These are phyloP conservation scores for Pseudocercospora fuligena DNA, from an alignment of 2,329 filamentous ascomycete species.

Conservation along the genomic window DNA sequence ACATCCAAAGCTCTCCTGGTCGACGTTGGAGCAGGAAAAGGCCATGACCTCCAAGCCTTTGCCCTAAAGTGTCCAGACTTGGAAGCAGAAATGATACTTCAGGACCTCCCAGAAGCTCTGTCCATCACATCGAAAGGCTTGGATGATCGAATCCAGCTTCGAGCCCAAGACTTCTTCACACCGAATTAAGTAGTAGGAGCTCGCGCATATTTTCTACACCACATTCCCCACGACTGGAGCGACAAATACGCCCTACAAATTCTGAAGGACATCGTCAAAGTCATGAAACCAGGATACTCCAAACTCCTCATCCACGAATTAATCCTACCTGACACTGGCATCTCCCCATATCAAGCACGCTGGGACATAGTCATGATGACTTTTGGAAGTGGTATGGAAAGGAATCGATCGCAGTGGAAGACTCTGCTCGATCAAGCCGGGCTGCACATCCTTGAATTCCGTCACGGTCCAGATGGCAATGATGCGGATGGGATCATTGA, in stretches of 20 bases:
- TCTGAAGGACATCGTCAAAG: constrained; percentile 11
- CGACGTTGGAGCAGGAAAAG: background rate
- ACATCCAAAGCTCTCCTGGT: background rate
- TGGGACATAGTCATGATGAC: constrained; percentile 5
- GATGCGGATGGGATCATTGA: constrained; percentile 5
- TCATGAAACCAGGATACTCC: constrained; percentile 5
- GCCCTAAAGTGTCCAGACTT: constrained; percentile 11
- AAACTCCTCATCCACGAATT: constrained; percentile 1
- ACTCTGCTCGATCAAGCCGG: background rate
- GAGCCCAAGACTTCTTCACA: constrained; percentile 21
- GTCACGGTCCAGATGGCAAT: background rate
- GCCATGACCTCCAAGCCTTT: constrained; percentile 1
- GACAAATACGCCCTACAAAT: constrained; percentile 20
- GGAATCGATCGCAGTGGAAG: constrained; percentile 9
- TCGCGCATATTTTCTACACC: constrained; percentile 12
- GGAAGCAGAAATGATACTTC: constrained; percentile 21
- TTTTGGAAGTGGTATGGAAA: background rate
- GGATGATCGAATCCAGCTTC: constrained; percentile 6
- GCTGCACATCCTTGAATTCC: background rate
- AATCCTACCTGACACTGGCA: background rate
- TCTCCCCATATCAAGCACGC: background rate
- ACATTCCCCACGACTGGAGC: constrained; percentile 24
- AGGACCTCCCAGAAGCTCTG: constrained; percentile 26
- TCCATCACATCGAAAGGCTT: background rate
- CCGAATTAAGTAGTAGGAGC: constrained; percentile 19